Percentiles rank a stretch among this genome's conserved stretches.
Conservation (phyloP, 352 stramenopile species). For the Peronosclerospora sorghi region DNA sequence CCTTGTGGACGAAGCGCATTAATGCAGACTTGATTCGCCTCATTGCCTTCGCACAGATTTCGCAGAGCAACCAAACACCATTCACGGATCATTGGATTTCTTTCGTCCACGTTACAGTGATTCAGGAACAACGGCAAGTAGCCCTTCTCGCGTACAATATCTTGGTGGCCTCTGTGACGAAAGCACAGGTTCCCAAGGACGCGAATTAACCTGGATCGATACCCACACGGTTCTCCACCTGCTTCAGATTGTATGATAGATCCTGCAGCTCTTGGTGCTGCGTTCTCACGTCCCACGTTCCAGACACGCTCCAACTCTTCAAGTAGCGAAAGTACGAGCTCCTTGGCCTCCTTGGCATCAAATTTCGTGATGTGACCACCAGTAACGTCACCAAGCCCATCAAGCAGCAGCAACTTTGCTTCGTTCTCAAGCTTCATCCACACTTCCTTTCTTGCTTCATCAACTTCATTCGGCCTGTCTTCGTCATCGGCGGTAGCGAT, state of each 20-base stretch:
- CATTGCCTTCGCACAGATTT: conserved; percentile 83
- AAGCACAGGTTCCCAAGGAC: conserved; percentile 79
- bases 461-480: conserved; percentile 44
- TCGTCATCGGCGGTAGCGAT: conserved; percentile 34
- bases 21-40: conserved; percentile 17
- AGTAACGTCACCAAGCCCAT: conserved; percentile 56
- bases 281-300: conserved; percentile 24
- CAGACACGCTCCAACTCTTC: conserved; percentile 52
- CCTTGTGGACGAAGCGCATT: conserved; percentile 50
- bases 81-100: conserved; percentile 81
- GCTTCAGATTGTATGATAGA: conserved; percentile 1
- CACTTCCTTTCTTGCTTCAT: conserved; percentile 51
- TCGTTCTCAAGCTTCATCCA: conserved; percentile 72
- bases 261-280: conserved; percentile 2
- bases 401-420: conserved; percentile 59
- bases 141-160: conserved; percentile 61
- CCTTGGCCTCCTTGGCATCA: conserved; percentile 1
- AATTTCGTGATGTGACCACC: conserved; percentile 6
- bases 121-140: conserved; percentile 78
- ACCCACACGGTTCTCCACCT: conserved; percentile 42
- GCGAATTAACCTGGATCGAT: conserved; percentile 67
- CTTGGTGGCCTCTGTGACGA: conserved; percentile 51
- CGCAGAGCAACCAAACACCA: conserved; percentile 84
- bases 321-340: conserved; percentile 35
- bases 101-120: conserved; percentile 85